Evolutionary conservation across 2,329 filamentous ascomycete genomes (phyloP), one percentile per base, ranked within the genome.

Genomic region (Blumeriella jaapii): DNA sequence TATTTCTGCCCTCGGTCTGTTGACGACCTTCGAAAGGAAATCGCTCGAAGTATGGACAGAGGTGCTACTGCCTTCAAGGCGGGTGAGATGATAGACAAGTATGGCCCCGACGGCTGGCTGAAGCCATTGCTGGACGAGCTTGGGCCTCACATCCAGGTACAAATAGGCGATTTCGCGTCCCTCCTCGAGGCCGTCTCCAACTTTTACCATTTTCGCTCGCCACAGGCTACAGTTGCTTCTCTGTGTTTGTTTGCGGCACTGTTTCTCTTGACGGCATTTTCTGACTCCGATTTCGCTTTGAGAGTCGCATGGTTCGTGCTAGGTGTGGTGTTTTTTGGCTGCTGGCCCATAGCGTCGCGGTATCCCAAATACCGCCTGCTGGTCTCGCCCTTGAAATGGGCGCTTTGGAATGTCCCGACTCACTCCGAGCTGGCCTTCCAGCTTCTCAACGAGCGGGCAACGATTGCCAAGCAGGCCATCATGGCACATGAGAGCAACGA

Each of bases 121-220:
- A 29, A 29, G 13, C 43, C 45, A 12, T 18, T 50, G 7, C 12
- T 50, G 23, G 41, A 45, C 6, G 31, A 46, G 18, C 13, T 46
- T 0, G 57, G 58, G 1, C 56, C 58, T 2, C 55, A 49, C 46
- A 32, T 58, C 4, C 54, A 60, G 49, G 27, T 60, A 3, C 53
- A 60, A 38, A 36, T 60, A 5, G 48, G 45, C 7, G 58, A 60
- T 31, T 11, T 57, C 11, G 53, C 55, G 2, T 58, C 57, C 26
- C 20, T 40, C 56, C 13, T 52, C 22, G 56, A 61, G 39, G 47
- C 46, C 2, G 30, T 50, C 14, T 53, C 55, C 31, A 61, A 58
- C 31, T 59, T 61, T 36, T 61, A 59, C 35, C 56, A 60, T 38
- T 61, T 58, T 50, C 44, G 51, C 1, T 48, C 46, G 34, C 55